Conservation (phyloP, 345 rosid genomes). For the Melastoma malabathricum region DNA sequence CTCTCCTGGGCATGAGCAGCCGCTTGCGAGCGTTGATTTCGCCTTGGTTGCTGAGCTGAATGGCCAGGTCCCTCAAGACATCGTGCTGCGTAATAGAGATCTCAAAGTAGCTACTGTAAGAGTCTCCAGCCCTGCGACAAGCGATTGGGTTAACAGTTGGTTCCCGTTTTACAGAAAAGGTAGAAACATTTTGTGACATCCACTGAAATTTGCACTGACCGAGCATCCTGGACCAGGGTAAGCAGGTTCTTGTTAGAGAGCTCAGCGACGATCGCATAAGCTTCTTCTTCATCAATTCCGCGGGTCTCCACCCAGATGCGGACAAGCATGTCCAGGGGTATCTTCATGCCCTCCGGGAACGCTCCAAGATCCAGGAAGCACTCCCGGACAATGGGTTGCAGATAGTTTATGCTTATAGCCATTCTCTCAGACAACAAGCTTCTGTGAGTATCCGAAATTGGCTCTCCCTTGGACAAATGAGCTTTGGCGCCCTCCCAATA, state of each 20-base stretch:
- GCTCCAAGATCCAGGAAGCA: conserved; percentile 90
- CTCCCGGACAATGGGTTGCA: conserved; percentile 35
- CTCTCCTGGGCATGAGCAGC: conserved; percentile 70
- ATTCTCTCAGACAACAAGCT: conserved; percentile 53
- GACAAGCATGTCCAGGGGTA: conserved; percentile 73
- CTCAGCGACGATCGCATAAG: conserved; percentile 56
- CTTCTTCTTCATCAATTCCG: conserved; percentile 42
- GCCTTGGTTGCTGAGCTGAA: conserved; percentile 37
- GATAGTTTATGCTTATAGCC: conserved; percentile 53
- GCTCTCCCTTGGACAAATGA: conserved; percentile 56
- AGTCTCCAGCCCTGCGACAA: conserved; percentile 52
- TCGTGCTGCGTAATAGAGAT: conserved; percentile 74
- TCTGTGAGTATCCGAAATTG: conserved; percentile 63
- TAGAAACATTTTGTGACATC: neutral
- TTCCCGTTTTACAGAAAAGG: neutral
- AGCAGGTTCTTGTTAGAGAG: conserved; percentile 71
- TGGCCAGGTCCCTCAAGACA: conserved; percentile 78
- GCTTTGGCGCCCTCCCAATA: conserved; percentile 59
- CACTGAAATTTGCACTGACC: conserved; percentile 20
- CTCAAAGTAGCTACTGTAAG: conserved; percentile 57
- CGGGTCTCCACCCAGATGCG: conserved; percentile 79
- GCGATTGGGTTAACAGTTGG: neutral
- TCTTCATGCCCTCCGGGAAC: conserved; percentile 92
- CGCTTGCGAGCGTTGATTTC: conserved; percentile 33
- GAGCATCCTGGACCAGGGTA: conserved; percentile 64